These are phyloP conservation scores for Arthonia radiata DNA, from an alignment of 495 filamentous ascomycete species.

Conservation along the genomic window DNA sequence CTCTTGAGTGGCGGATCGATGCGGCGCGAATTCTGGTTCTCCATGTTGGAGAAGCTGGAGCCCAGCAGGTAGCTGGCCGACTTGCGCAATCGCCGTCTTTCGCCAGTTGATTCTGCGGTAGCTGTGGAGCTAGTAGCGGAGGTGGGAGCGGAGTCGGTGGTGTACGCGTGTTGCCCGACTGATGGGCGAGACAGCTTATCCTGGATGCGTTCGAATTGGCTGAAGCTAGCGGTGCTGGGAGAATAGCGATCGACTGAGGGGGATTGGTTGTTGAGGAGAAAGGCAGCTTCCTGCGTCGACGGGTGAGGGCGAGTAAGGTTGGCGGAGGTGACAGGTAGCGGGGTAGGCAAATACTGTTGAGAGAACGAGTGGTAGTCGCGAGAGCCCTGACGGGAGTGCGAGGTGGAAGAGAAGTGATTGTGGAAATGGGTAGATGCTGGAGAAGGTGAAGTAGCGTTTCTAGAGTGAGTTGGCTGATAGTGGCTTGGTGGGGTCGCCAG, in stretches of 20 bases:
- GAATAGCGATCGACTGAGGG: conserved; percentile 7
- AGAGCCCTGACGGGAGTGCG: no score
- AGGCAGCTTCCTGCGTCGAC: conserved; percentile 2
- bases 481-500: no score
- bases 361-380: no score
- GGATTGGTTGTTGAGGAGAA: conserved; percentile 5
- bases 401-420: no score
- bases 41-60: conserved; percentile 34
- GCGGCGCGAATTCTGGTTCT: conserved; percentile 21
- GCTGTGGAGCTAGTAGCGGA: conserved; percentile 1
- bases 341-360: no score
- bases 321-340: conserved; percentile 2
- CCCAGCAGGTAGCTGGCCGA: conserved; percentile 51
- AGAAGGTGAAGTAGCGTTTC: no score
- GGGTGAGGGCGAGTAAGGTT: conserved; percentile 5
- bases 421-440: no score
- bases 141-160: conserved; percentile 3
- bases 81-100: conserved; percentile 37
- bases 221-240: conserved; percentile 7
- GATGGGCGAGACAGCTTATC: no score
- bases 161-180: no score
- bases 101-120: neutral
- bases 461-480: no score
- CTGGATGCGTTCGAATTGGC: conserved; percentile 6
- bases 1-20: conserved; percentile 22